phyloP scores from a whole-genome alignment of 257 asterid species.

The Gynochthodes officinalis region DNA sequence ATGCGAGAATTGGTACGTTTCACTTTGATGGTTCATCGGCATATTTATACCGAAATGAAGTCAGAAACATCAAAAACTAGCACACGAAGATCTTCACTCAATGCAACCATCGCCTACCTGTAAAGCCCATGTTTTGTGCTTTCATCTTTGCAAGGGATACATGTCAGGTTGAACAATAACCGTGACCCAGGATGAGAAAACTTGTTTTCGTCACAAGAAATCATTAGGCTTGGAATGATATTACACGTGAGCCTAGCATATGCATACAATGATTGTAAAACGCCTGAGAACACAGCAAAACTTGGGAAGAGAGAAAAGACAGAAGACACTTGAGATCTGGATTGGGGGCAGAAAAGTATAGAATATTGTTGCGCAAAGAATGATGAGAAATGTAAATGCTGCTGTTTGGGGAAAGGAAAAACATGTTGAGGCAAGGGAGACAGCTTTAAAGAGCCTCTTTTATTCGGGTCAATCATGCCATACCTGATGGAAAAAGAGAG shows the following conservation, averaged over 20 bases:
- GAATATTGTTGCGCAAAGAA: neutral
- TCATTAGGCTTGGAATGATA: neutral
- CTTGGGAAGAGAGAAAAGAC: constrained; percentile 6
- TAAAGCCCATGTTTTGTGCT: neutral
- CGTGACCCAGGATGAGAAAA: neutral
- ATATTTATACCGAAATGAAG: neutral
- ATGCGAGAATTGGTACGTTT: neutral
- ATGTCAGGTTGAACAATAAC: neutral
- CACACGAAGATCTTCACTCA: neutral
- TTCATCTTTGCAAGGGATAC: neutral
- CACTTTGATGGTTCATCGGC: neutral
- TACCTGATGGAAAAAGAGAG: neutral
- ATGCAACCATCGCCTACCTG: neutral
- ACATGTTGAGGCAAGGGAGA: constrained; percentile 15
- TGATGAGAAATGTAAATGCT: neutral
- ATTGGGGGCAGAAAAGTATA: too few relatives aligned
- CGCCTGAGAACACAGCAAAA: constrained; percentile 12
- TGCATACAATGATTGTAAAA: constrained; percentile 12
- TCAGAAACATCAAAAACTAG: neutral
- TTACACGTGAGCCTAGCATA: constrained; percentile 15
- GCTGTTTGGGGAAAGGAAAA: constrained; percentile 6
- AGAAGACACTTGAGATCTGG: constrained; percentile 14
- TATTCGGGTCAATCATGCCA: neutral
- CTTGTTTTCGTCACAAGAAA: neutral
- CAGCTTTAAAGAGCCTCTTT: constrained; percentile 3